Conservation (phyloP, 2,329 filamentous ascomycete species). For the Penicillium oxalicum region DNA sequence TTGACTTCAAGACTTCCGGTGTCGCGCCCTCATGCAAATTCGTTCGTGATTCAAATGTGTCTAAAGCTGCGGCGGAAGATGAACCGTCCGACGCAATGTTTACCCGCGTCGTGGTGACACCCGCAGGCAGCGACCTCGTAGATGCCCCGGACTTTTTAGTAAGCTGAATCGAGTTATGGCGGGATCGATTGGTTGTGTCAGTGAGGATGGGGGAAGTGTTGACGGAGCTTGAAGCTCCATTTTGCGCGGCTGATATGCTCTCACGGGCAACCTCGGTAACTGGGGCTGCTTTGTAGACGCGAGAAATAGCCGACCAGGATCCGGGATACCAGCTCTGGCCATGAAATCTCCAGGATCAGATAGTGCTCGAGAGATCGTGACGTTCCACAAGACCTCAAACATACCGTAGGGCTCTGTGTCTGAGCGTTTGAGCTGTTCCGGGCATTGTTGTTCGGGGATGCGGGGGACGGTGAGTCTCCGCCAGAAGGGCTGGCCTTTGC, state of each 20-base stretch:
- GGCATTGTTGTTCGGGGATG: constrained; percentile 21
- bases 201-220: constrained; percentile 28
- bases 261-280: constrained; percentile 47
- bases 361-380: not conserved
- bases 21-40: constrained; percentile 7
- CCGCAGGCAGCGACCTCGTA: constrained; percentile 41
- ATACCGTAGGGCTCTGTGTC: constrained; percentile 27
- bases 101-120: constrained; percentile 41
- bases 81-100: constrained; percentile 41
- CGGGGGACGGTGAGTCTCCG: constrained; percentile 24
- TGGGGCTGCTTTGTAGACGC: constrained; percentile 41
- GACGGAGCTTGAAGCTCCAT: constrained; percentile 31
- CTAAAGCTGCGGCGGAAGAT: constrained; percentile 25
- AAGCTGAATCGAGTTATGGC: constrained; percentile 38
- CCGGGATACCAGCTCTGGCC: constrained; percentile 41
- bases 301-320: constrained; percentile 38
- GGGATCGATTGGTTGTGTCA: constrained; percentile 20
- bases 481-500: constrained; percentile 37
- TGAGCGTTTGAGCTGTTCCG: constrained; percentile 23
- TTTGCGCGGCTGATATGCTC: constrained; percentile 42
- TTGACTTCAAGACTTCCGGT: constrained; percentile 6
- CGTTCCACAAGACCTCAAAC: constrained; percentile 9
- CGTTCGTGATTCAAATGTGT: constrained; percentile 13
- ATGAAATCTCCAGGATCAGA: constrained; percentile 7
- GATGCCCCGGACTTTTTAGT: constrained; percentile 37